Base-by-base conservation (phyloP, 2,329 filamentous ascomycete species). In the Lojkania enalia region DNA sequence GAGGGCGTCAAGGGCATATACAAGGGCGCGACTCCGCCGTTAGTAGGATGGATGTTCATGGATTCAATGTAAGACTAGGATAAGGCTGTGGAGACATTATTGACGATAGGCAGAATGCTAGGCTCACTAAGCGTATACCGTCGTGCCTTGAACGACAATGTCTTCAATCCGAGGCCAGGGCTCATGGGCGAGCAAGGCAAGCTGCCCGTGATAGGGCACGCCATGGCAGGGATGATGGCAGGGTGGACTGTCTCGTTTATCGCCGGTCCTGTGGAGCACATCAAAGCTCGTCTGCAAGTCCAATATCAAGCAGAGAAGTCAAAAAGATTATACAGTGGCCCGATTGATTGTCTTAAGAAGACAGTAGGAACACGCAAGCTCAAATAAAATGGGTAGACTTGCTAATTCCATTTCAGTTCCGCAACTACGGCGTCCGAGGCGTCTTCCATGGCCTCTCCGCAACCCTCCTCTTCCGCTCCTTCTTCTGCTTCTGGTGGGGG, bases 401-500 rank as follows among this genome's bases (percentile, higher is more conserved):
- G 3, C 32, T 38, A 35, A 27, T 18, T 15, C 14, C 25, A n/a
- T 16, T 39, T 11, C 31, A 77, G 73, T 63, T 77, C 37, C 66
- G 67, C 19, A 61, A 67, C 39, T 90, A 97, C 67, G 92, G 94
- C 35, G 60, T 96, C 2, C 66, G 71, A 16, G 94, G 92, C 25
- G 70, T 99, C 5, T 99, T 92, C 70, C 90, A 90, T 65, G 94
- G 94, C 0, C 79, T 99, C 11, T 76, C 73, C 27, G 88, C 94
- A 1, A 97, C 94, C 0, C 75, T 97, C 37, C 71, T 97, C 36
- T 97, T 97, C 75, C 82, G 94, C 14, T 83, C 84, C 12, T 95
- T 92, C 74, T 99, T 99, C 78, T 96, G 96, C 79, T 94, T 86
- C 75, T 97, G 91, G 91, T 99, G 94, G 94, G 85, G 85, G n/a